Evolutionary conservation across 2,329 filamentous ascomycete species (phyloP).

Genomic region (Parafenestella ontariensis): DNA sequence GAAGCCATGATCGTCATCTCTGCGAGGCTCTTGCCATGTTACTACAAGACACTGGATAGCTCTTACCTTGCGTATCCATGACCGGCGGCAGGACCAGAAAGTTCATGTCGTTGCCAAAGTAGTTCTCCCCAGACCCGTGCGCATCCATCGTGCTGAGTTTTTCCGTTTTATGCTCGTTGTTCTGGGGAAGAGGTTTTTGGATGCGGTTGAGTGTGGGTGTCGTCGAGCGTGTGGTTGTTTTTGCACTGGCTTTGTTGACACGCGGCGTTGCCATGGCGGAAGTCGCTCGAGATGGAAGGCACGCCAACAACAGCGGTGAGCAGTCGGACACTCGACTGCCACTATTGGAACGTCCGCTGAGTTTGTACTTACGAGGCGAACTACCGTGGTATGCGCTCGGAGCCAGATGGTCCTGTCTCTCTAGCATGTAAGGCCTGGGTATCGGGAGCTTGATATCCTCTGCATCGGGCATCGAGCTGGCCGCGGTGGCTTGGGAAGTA

Average conservation of each 20-base stretch:
- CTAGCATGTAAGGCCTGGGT: neutral
- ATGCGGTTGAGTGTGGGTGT: neutral
- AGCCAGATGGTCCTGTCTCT: neutral
- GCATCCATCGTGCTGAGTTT: neutral
- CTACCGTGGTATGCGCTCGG: slow-evolving; percentile 2
- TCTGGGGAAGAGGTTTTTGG: neutral
- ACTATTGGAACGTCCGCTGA: neutral
- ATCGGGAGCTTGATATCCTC: neutral
- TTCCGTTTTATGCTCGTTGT: neutral
- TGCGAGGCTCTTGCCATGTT: neutral
- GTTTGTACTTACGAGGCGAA: slow-evolving; percentile 4
- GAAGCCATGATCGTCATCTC: neutral
- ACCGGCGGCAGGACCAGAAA: neutral
- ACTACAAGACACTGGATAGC: neutral
- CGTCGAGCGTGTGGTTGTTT: slow-evolving; percentile 1
- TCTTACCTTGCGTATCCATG: slow-evolving; percentile 1
- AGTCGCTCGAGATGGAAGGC: slow-evolving; percentile 16
- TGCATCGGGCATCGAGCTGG: neutral
- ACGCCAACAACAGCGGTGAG: neutral
- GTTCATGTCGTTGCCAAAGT: neutral
- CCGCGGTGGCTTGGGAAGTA: neutral
- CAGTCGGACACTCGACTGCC: neutral
- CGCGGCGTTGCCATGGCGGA: slow-evolving; percentile 15
- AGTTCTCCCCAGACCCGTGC: neutral
- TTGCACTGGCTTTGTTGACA: slow-evolving; percentile 5